These are phyloP conservation scores for Spergularia marina DNA, from an alignment of 148 eudicot species.

Conservation along the genomic window DNA sequence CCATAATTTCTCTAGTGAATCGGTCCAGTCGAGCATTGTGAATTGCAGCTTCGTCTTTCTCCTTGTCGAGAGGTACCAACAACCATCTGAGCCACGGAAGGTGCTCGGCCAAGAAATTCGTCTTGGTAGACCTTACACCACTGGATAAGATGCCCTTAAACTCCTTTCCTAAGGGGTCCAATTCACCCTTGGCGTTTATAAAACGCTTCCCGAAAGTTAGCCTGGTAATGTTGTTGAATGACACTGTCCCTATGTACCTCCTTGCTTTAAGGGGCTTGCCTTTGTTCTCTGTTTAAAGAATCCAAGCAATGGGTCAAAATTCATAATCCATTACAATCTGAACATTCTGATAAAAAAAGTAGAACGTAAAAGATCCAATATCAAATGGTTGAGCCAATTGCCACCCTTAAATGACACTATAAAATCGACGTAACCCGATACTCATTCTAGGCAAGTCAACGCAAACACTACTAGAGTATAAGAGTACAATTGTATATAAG, in stretches of 20 bases:
- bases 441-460: too few relatives aligned
- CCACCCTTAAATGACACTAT: too few relatives aligned
- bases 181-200: slow-evolving; percentile 53
- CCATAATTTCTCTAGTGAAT: slow-evolving; percentile 67
- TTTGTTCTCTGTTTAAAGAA: slow-evolving; percentile 38
- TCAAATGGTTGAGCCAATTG: too few relatives aligned
- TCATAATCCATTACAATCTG: not conserved
- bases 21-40: slow-evolving; percentile 52
- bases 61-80: slow-evolving; percentile 55
- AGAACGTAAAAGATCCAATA: too few relatives aligned
- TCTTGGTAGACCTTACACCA: slow-evolving; percentile 43
- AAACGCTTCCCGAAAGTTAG: slow-evolving; percentile 78
- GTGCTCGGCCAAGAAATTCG: slow-evolving; percentile 58
- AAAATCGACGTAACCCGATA: too few relatives aligned
- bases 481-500: too few relatives aligned
- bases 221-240: slow-evolving; percentile 90
- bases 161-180: slow-evolving; percentile 72
- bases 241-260: slow-evolving; percentile 64
- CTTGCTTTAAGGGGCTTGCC: slow-evolving; percentile 55
- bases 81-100: slow-evolving; percentile 70
- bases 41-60: slow-evolving; percentile 50
- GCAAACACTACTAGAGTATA: too few relatives aligned
- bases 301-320: not conserved
- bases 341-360: not conserved
- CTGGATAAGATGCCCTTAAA: slow-evolving; percentile 60